Evolutionary conservation across 805 yeast species (phyloP).

Genomic region (Barnettozyma vustinii): DNA sequence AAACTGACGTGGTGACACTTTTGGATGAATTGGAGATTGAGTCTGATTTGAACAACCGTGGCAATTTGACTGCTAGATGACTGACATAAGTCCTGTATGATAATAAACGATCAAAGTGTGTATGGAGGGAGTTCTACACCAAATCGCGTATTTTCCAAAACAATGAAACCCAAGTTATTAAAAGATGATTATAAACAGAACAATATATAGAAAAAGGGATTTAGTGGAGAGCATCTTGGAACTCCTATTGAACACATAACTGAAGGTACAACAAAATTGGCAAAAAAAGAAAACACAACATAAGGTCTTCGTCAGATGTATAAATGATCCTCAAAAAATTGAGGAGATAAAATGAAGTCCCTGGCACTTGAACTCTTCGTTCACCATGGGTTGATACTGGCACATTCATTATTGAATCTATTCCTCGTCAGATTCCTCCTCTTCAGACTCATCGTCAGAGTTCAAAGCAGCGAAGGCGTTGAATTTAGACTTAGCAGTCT

Average conservation of each 20-base stretch:
- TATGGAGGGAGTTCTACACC: not conserved
- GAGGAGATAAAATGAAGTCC: not conserved
- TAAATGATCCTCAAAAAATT: not conserved
- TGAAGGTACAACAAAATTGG: not conserved
- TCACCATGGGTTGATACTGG: not conserved
- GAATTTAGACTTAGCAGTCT: slow-evolving; percentile 59
- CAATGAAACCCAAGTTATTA: slow-evolving; percentile 2
- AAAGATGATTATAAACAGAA: slow-evolving; percentile 1
- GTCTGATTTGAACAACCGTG: slow-evolving; percentile 17
- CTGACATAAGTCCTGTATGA: not conserved
- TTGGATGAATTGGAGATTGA: slow-evolving; percentile 19
- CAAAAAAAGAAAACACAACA: slow-evolving; percentile 2
- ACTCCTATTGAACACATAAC: slow-evolving; percentile 1
- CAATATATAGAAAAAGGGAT: not conserved
- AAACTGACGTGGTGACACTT: slow-evolving; percentile 20
- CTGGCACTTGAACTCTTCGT: not conserved
- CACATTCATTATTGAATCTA: not conserved
- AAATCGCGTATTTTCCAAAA: not conserved
- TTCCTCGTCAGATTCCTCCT: slow-evolving; percentile 22
- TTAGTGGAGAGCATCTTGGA: not conserved
- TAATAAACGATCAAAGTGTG: not conserved
- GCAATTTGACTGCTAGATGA: slow-evolving; percentile 12
- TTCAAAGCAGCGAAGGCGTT: slow-evolving; percentile 76
- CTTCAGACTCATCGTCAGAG: slow-evolving; percentile 24
- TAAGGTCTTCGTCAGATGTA: slow-evolving; percentile 3